Evolutionary conservation across 2,329 filamentous ascomycete species (phyloP), one percentile per base, ranked within the genome.

Genomic region (Neobulgaria alba): DNA sequence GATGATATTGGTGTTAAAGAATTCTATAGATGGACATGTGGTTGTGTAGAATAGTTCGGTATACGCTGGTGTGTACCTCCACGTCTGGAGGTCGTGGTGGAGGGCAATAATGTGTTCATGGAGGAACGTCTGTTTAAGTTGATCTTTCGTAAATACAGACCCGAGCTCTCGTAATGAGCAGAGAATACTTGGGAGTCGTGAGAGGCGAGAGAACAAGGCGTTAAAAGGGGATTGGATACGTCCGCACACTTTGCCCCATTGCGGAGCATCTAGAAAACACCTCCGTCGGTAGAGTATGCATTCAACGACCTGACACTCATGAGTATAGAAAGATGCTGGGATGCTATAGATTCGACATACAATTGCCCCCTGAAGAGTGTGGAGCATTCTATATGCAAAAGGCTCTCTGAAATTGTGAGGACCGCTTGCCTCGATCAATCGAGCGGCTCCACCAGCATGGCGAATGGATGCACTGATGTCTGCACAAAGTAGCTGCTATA

Each of bases 351-450:
- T 7, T n/a, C 15, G 32, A 34, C 32, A 34, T 34, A 34, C 32
- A 34, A 34, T 34, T 34, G 32, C 32, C 18, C 32, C 32, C 18
- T 34, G 32, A 12, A 34, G 15, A 5, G 32, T 16, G 32, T 34
- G 32, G 18, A 34, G 18, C 32, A 34, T 34, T 34, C n/a, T 18
- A 34, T 34, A 34, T 18, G 32, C 32, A 16, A 34, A 34, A 18
- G 32, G 32, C 8, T 34, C 32, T 5, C 18, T 16, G 32, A 34
- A 34, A 4, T 34, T n/a, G 16, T 12, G 9, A 16, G 15, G 9
- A 34, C 32, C 32, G 15, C 15, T 34, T 9, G 15, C 32, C 32
- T 34, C 32, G 32, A 34, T 34, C 15, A 34, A 34, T 4, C 32
- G 32, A 34, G 32, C 32, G 16, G 32, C 32, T 34, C 32, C 32